These are phyloP conservation scores for Lentinula novae-zelandiae DNA, from an alignment of 1,284 basidiomycete species.

Conservation along the genomic window DNA sequence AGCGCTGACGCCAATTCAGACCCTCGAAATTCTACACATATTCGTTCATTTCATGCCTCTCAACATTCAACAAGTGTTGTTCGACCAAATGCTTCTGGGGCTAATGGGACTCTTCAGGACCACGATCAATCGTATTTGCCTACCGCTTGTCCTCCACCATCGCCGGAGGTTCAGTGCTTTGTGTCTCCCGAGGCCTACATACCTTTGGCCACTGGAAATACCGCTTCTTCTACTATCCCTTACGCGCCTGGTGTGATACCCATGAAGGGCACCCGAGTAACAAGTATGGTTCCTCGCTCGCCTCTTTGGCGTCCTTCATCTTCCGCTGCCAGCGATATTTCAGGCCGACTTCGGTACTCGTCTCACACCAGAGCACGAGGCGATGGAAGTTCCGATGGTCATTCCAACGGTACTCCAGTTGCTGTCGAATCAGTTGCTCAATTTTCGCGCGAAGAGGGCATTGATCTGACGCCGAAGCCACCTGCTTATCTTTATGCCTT, in stretches of 20 bases:
- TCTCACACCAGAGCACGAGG: not conserved
- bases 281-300: not conserved
- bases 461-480: not conserved
- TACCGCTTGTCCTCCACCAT: not conserved
- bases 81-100: not conserved
- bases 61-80: not conserved
- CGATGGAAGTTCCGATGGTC: not conserved
- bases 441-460: not conserved
- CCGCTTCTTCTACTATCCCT: not conserved
- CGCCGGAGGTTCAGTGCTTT: not conserved
- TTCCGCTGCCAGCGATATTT: not conserved
- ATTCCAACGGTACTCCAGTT: not conserved
- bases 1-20: not conserved
- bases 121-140: not conserved
- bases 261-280: not conserved
- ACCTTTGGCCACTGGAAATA: not conserved
- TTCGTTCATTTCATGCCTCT: not conserved
- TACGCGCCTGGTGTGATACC: not conserved
- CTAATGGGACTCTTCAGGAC: not conserved
- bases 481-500: not conserved
- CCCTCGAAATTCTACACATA: not conserved
- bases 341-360: not conserved
- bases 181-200: not conserved
- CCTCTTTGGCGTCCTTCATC: not conserved
- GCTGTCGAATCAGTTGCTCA: not conserved